These are phyloP conservation scores for Epichloe scottii DNA, from an alignment of 2,329 filamentous ascomycete genomes.

Conservation along the genomic window DNA sequence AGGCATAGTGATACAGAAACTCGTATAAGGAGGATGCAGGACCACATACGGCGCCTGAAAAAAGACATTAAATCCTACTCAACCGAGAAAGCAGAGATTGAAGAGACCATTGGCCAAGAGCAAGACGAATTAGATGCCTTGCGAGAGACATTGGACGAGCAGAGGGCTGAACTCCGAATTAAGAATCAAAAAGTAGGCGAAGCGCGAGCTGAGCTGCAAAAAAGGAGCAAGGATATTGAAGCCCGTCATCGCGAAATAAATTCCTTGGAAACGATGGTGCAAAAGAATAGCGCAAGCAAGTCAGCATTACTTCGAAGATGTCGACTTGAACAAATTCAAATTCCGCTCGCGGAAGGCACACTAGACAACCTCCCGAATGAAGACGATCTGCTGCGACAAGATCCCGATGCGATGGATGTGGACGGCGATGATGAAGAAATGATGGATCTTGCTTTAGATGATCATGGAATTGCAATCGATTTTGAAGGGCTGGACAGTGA, in stretches of 20 bases:
- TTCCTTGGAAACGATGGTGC: constrained; percentile 70
- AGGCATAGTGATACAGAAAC: constrained; percentile 46
- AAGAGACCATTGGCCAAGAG: constrained; percentile 58
- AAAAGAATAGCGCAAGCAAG: constrained; percentile 72
- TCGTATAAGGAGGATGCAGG: constrained; percentile 57
- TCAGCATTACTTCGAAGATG: constrained; percentile 78
- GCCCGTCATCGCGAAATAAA: constrained; percentile 58
- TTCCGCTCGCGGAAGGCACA: constrained; percentile 66
- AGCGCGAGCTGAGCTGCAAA: constrained; percentile 68
- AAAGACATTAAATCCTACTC: constrained; percentile 58
- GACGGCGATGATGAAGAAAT: constrained; percentile 54
- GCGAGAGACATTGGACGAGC: constrained; percentile 55
- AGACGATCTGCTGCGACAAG: constrained; percentile 61
- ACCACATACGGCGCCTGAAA: constrained; percentile 55
- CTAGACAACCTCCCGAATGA: constrained; percentile 81
- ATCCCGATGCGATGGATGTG: constrained; percentile 85
- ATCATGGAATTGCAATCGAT: constrained; percentile 85
- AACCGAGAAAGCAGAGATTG: constrained; percentile 60
- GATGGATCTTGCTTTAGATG: constrained; percentile 57
- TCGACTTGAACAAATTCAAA: constrained; percentile 82
- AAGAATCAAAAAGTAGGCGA: constrained; percentile 67
- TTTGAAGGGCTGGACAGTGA: constrained; percentile 75
- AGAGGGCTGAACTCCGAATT: constrained; percentile 53
- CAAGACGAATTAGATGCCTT: constrained; percentile 68
- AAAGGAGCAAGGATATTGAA: constrained; percentile 76